phyloP scores from a whole-genome alignment of 306 rosid species.

The Cicer arietinum region DNA sequence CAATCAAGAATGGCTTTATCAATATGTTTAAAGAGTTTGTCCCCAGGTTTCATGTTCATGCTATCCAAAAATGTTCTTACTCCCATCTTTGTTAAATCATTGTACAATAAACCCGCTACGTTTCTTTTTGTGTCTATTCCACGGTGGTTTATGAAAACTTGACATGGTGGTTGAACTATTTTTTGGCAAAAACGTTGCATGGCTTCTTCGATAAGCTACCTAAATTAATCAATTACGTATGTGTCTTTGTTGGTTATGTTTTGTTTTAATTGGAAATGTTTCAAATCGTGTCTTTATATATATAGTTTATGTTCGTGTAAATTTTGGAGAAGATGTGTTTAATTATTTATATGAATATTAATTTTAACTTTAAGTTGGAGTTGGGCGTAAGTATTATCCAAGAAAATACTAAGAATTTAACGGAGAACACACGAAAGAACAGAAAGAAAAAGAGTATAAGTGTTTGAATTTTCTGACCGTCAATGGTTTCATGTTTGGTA shows the following conservation, averaged over 20 bases:
- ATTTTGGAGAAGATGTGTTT: slow-evolving; percentile 15
- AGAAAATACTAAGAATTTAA: slow-evolving; percentile 46
- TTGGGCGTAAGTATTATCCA: background rate
- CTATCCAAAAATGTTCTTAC: slow-evolving; percentile 66
- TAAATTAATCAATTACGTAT: background rate
- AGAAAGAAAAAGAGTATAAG: slow-evolving; percentile 19
- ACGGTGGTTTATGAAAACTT: slow-evolving; percentile 88
- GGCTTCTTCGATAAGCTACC: slow-evolving; percentile 54
- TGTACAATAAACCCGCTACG: slow-evolving; percentile 68
- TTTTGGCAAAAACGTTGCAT: slow-evolving; percentile 63
- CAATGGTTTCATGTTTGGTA: background rate
- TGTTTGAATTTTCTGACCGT: slow-evolving; percentile 44
- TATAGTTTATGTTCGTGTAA: background rate
- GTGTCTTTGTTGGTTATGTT: background rate
- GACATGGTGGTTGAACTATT: slow-evolving; percentile 42
- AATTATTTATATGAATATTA: background rate
- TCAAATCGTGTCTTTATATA: too few relatives aligned
- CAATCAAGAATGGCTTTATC: slow-evolving; percentile 58
- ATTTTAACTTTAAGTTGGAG: background rate
- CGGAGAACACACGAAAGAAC: slow-evolving; percentile 2
- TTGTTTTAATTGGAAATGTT: too few relatives aligned
- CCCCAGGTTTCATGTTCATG: slow-evolving; percentile 88
- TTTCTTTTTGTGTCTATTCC: slow-evolving; percentile 81
- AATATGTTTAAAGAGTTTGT: slow-evolving; percentile 64
- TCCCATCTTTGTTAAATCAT: slow-evolving; percentile 50